Conservation (phyloP, 108 stramenopile species). For the Ochromonas danica region DNA sequence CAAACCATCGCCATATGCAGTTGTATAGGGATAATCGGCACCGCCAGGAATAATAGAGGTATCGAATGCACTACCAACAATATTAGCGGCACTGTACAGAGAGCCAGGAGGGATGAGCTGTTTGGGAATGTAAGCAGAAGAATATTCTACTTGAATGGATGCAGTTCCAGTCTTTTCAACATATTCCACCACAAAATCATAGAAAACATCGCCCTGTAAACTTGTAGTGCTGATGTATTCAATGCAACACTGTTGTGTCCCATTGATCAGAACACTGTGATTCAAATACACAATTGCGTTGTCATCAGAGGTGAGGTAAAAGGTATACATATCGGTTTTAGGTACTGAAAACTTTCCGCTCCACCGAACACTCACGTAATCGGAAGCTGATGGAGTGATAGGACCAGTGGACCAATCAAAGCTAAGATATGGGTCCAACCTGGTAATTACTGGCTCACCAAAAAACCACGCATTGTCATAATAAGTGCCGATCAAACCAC, state of each 20-base stretch:
- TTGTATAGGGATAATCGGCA: constrained; percentile 69
- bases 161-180: constrained; percentile 70
- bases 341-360: constrained; percentile 66
- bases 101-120: constrained; percentile 59
- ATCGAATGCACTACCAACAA: constrained; percentile 70
- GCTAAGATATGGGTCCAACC: constrained; percentile 61
- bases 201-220: constrained; percentile 57
- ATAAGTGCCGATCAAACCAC: constrained; percentile 69
- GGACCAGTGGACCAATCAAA: constrained; percentile 63
- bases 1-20: constrained; percentile 58
- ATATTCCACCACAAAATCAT: constrained; percentile 74
- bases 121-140: constrained; percentile 58
- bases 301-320: constrained; percentile 69
- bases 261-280: constrained; percentile 68
- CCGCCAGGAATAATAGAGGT: constrained; percentile 66
- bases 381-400: constrained; percentile 68
- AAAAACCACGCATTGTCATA: constrained; percentile 79
- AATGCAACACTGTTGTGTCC: constrained; percentile 57
- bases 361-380: constrained; percentile 76
- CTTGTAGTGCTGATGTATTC: constrained; percentile 56
- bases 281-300: constrained; percentile 69
- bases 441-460: constrained; percentile 62
- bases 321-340: constrained; percentile 64
- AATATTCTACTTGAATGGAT: constrained; percentile 62
- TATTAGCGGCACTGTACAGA: constrained; percentile 62